Evolutionary conservation across 208 protist genomes (phyloP), one percentile per base, ranked within the genome.

Genomic region (Trypanosomatidae sp.): DNA sequence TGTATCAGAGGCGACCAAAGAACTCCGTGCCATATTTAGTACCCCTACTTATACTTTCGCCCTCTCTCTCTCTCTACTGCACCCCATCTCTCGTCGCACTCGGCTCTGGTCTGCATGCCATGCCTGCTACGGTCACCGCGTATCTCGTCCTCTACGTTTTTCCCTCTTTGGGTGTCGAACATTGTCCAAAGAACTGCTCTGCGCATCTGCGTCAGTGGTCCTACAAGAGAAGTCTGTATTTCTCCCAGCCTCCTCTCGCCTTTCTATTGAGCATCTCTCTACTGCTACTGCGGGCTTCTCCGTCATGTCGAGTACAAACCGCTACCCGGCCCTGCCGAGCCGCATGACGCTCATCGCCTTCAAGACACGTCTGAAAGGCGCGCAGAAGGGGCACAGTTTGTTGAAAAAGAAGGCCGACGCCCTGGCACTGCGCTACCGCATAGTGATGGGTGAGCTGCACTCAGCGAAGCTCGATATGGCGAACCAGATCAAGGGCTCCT

Each of bases 341-440:
- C 93, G 95, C 71, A 97, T 98, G 93, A 95, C 92, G 39, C 87
- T 98, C 43, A 95, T 95, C 79, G 82, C 90, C 52, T 97, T 98
- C 85, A 99, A 99, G 88, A 84, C 71, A 0, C 91, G 97, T 52
- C 82, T 99, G 46, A 98, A 97, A 73, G 98, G 98, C 67, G 99
- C 99, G 6, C 85, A 98, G 81, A 99, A 98, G 79, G 99, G 99
- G 12, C 98, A 99, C 90, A 95, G 87, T 62, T 91, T 99, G 60
- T 91, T 99, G 39, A 99, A 99, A 90, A 99, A 99, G 82, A 99
- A 99, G 86, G 90, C 96, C 30, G 99, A 99, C 86, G 99, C 99
- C 19, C 91, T 99, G n/a, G 96, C 89, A 19, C 78, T 99, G 68
- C 90, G 96, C 53, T 99, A 99, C 89, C 91, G 98, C 71, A 60